These are phyloP conservation scores for Capsella bursapastoris DNA, from an alignment of 345 rosid species.

Conservation along the genomic window DNA sequence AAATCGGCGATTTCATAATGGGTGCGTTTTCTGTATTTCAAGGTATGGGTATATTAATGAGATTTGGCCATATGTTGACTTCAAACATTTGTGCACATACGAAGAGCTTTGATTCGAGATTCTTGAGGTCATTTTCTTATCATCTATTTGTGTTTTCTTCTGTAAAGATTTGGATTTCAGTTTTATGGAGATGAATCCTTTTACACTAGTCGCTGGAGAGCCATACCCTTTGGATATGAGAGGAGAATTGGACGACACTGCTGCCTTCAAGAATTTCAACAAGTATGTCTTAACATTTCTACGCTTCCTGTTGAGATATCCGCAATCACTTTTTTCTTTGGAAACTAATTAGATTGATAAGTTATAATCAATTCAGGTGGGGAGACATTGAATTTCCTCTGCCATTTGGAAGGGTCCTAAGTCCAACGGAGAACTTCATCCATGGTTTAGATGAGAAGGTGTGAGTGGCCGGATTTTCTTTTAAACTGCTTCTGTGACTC, in stretches of 20 bases:
- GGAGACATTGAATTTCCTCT: constrained; percentile 84
- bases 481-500: neutral
- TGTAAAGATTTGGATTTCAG: constrained; percentile 85
- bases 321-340: neutral
- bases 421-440: constrained; percentile 77
- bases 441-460: constrained; percentile 97
- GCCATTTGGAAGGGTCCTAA: constrained; percentile 95
- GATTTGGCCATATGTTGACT: constrained; percentile 19
- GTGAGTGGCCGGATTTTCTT: constrained; percentile 3
- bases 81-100: constrained; percentile 10
- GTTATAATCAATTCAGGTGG: constrained; percentile 61
- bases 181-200: constrained; percentile 95
- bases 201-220: constrained; percentile 81
- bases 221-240: constrained; percentile 98
- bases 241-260: constrained; percentile 95
- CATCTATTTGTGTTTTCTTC: constrained; percentile 13
- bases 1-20: constrained; percentile 74
- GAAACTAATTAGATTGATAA: constrained; percentile 17
- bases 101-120: constrained; percentile 8
- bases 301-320: neutral
- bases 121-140: constrained; percentile 2
- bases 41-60: constrained; percentile 53
- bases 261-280: constrained; percentile 94
- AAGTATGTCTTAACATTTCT: constrained; percentile 55
- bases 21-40: constrained; percentile 82